Evolutionary conservation across 805 yeast genomes (phyloP), one percentile per base, ranked within the genome.

Genomic region (Kodamaea jinghongensis): DNA sequence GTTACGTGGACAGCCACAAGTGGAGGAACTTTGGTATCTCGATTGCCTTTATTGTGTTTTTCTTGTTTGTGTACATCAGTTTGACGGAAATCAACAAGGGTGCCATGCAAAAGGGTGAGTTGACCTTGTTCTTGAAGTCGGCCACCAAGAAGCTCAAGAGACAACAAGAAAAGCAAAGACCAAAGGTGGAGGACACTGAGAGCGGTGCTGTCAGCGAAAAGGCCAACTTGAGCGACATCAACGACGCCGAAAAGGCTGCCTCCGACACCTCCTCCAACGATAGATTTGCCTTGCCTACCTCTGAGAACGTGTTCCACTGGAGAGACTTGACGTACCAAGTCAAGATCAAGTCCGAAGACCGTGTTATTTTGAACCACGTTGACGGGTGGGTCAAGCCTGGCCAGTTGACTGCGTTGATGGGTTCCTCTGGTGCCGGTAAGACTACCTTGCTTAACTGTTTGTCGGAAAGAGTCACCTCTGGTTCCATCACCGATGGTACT

Each of bases 371-470:
- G 54, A 68, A 71, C 45, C 73, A 76, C 45, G 86, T 85, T 41
- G 86, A 82, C 55, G 93, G 91, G 36, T 84, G 86, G 85, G 89
- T 84, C 31, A 81, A 82, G 55, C 90, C 90, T 7, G 90, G 90
- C 48, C 83, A 88, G 34, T 65, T 85, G 55, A 85, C 91, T 38
- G 93, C 93, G 4, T 61, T 80, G 37, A 79, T 79, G 84, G 76
- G 76, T 8, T 70, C 75, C 14, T 65, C 73, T 6, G 76, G 76
- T 34, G 61, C 68, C 31, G 76, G 76, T 39, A 70, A 70, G 49
- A 70, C 76, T 11, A 70, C 75, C 28, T 52, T 70, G 26, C 51
- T 70, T 41, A 71, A 71, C 42, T 50, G 71, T 42, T 67, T 71
- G 42, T 56, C 57, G 6, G 51, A 47, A 33, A 51, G 54, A 44